Evolutionary conservation across 805 yeast genomes (phyloP), one percentile per base, ranked within the genome.

Genomic region (Phaffomyces opuntiae): DNA sequence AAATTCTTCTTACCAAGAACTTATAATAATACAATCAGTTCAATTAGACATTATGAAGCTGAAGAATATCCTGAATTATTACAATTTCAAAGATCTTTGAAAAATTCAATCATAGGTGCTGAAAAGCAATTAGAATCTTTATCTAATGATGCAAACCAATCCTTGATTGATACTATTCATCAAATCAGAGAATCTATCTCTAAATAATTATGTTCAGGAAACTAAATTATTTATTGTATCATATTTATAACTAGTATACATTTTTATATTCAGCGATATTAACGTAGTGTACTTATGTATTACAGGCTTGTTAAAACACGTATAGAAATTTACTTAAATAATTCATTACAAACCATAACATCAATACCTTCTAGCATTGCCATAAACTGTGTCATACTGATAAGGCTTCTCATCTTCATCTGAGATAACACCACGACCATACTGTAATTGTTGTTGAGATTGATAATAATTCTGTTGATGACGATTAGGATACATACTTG

Each of bases 1-100:
- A 60, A 55, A 31, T 55, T 62, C 24, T 68, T 70, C 59, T 71
- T 80, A 73, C 87, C 87, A 19, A 49, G 64, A 24, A 68, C 81
- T 3, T 75, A 56, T 47, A 47, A 51, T 16, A 69, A 69, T 45
- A 53, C 74, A 2, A 47, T 57, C 5, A 31, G 49, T 5, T 49
- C 53, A 14, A 39, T 68, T 14, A 53, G 55, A 44, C 47, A 51
- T 9, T 54, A 64, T 38, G 73, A 70, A 48, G 59, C 63, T 25
- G 48, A 64, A 27, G 56, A 66, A n/a, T 49, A 60, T 34, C 78
- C 78, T 9, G 68, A 69, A 45, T 48, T 69, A 9, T 52, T 62
- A 16, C 47, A 54, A 17, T 44, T 47, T 24, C 66, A 62, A 47
- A 56, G 52, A 52, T 36, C 53, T 11, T 25, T 57, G 12, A 55